A percentile compares a stretch with the other conserved stretches of the same genome.
These are phyloP conservation scores for Toxoplasma gondii DNA, from an alignment of 169 alveolate species.

Conservation along the genomic window DNA sequence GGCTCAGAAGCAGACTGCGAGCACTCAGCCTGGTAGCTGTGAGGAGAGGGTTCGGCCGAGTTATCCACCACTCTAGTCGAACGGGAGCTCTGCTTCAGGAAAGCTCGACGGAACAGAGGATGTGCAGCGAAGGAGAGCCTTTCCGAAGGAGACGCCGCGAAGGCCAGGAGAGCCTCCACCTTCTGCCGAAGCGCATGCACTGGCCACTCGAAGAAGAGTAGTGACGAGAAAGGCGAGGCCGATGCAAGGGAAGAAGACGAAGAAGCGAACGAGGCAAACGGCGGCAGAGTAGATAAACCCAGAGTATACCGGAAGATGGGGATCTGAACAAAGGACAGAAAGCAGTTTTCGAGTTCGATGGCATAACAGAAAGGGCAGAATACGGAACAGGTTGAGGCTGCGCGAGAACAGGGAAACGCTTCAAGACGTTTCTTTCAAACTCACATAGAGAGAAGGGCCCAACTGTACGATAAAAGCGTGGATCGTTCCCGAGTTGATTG, in stretches of 20 bases:
- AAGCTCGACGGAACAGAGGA: conserved; percentile 16
- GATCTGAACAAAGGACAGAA: neutral
- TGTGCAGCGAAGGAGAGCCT: neutral
- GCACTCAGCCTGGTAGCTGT: neutral
- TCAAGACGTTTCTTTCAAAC: no score
- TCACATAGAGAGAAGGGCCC: no score
- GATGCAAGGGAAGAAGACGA: neutral
- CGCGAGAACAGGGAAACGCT: no score
- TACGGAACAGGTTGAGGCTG: no score
- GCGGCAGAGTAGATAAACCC: neutral
- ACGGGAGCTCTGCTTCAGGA: neutral
- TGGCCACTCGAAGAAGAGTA: conserved; percentile 8
- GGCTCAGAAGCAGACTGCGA: neutral
- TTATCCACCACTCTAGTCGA: neutral
- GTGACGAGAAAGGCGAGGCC: neutral
- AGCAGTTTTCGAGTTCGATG: neutral
- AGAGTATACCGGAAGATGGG: neutral
- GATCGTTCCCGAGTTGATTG: no score
- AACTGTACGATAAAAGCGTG: no score
- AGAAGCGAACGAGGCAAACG: neutral
- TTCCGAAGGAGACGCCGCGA: conserved; percentile 28
- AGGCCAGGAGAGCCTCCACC: neutral
- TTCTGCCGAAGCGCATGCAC: neutral
- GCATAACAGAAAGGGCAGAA: no score
- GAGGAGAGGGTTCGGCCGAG: neutral